Evolutionary conservation across 805 yeast genomes (phyloP).

Genomic region (Metschnikowia corniflorae): DNA sequence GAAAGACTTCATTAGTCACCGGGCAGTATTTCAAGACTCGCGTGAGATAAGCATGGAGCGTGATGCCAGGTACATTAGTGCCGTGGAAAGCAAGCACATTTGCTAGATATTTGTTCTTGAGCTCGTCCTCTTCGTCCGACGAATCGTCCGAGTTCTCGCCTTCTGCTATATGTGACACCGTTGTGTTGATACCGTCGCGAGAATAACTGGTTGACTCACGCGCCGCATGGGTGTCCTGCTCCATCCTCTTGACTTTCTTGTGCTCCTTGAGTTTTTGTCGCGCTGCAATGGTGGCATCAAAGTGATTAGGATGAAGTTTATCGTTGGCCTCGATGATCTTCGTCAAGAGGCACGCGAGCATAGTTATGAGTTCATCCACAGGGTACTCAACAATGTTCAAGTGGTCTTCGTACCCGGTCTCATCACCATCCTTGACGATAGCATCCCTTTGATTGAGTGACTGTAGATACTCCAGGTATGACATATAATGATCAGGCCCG

Average conservation of each 20-base stretch:
- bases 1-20: constrained; percentile 94
- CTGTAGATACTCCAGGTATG: constrained; percentile 38
- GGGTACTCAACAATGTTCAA: constrained; percentile 80
- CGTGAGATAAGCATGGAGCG: constrained; percentile 81
- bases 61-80: constrained; percentile 92
- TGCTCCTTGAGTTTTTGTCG: constrained; percentile 38
- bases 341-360: constrained; percentile 82
- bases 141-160: constrained; percentile 22
- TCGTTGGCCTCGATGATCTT: constrained; percentile 91
- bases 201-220: constrained; percentile 11
- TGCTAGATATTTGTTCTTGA: constrained; percentile 52
- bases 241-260: constrained; percentile 25
- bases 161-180: constrained; percentile 19
- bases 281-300: constrained; percentile 43
- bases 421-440: constrained; percentile 11
- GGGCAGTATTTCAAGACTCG: constrained; percentile 96
- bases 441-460: constrained; percentile 20
- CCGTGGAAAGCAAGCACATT: constrained; percentile 91
- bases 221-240: constrained; percentile 7
- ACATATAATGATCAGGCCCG: constrained; percentile 43
- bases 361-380: constrained; percentile 70
- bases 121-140: constrained; percentile 35
- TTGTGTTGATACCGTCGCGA: constrained; percentile 15
- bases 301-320: constrained; percentile 66
- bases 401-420: constrained; percentile 42